These are phyloP conservation scores for Lycium barbarum DNA, from an alignment of 257 asterid species.

Conservation along the genomic window DNA sequence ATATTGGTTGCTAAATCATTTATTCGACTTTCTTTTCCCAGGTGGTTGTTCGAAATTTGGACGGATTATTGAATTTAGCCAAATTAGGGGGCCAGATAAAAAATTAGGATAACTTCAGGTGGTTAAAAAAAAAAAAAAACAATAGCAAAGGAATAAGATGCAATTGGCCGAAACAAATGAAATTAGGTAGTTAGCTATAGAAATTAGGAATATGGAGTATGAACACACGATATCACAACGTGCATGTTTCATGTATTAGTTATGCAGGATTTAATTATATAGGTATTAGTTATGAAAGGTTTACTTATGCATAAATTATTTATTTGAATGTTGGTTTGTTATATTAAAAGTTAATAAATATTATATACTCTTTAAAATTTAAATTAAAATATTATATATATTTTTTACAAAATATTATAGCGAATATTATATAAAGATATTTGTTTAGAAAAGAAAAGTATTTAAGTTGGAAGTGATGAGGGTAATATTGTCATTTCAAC, in stretches of 20 bases:
- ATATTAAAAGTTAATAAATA: too few species aligned
- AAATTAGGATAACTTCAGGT: background rate
- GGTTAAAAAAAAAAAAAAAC: background rate
- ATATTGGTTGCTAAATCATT: background rate
- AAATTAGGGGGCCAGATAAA: background rate
- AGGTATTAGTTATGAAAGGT: too few species aligned
- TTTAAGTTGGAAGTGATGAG: too few species aligned
- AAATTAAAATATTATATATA: too few species aligned
- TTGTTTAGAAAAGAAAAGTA: too few species aligned
- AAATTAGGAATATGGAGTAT: background rate
- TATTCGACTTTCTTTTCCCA: background rate
- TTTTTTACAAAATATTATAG: too few species aligned
- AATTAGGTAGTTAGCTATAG: background rate
- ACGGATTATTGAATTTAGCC: background rate
- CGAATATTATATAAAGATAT: too few species aligned
- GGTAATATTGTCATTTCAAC: too few species aligned
- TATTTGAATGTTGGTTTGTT: too few species aligned
- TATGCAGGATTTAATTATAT: too few species aligned
- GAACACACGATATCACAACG: background rate
- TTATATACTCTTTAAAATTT: too few species aligned
- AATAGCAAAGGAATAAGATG: background rate
- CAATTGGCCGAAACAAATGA: constrained; percentile 1
- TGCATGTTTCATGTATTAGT: background rate
- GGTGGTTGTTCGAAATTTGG: background rate
- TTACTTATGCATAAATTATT: too few species aligned